Conservation (phyloP, 192 early-diverging fungal species). For the Phycomyces nitens region DNA sequence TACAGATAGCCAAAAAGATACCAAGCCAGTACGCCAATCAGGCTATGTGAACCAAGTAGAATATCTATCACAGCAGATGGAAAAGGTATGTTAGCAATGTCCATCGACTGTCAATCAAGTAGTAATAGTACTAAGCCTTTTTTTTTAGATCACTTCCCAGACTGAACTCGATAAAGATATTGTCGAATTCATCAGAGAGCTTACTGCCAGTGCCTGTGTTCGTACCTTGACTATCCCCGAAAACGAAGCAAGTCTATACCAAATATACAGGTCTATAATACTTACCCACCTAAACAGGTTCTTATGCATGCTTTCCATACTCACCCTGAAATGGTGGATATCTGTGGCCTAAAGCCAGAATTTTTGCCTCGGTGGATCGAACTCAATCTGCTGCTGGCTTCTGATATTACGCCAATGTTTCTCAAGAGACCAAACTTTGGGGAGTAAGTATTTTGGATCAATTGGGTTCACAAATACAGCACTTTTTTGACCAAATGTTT, state of each 20-base stretch:
- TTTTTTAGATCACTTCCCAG: background rate
- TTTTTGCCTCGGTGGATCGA: slow-evolving; percentile 4
- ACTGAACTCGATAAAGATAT: background rate
- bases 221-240: slow-evolving; percentile 14
- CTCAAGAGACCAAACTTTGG: background rate
- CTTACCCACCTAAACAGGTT: too few species aligned
- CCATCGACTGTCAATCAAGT: too few species aligned
- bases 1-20: background rate
- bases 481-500: too few species aligned
- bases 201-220: background rate
- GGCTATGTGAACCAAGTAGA: background rate
- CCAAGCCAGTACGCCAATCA: background rate
- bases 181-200: background rate
- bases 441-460: slow-evolving; percentile 3
- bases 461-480: too few species aligned
- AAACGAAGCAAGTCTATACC: slow-evolving; percentile 1
- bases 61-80: background rate
- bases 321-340: background rate
- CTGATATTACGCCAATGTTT: slow-evolving; percentile 5
- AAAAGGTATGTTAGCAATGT: background rate
- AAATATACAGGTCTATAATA: too few species aligned
- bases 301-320: background rate
- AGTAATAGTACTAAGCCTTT: too few species aligned
- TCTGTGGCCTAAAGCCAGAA: background rate
- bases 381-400: slow-evolving; percentile 4